A percentile compares a stretch with the other conserved stretches of the same genome.
Conservation (phyloP, 2,329 filamentous ascomycete genomes). For the Claviceps pusilla region DNA sequence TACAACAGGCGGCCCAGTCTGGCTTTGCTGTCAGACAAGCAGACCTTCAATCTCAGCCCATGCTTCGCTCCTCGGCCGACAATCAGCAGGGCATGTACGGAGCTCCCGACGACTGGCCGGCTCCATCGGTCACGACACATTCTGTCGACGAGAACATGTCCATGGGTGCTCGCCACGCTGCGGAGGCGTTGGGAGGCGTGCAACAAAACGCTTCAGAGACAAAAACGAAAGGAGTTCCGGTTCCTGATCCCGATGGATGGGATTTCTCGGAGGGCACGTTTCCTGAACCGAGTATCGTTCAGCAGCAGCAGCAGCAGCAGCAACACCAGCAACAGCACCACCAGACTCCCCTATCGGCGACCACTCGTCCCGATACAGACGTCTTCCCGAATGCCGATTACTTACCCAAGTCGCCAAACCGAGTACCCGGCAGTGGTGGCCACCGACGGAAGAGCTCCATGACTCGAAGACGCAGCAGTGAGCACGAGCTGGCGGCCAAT, state of each 20-base stretch:
- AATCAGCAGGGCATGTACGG: conserved; percentile 27
- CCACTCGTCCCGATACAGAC: conserved; percentile 68
- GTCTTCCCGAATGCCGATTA: conserved; percentile 72
- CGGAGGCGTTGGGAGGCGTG: conserved; percentile 23
- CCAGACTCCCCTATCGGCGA: conserved; percentile 26
- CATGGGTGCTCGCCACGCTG: conserved; percentile 22
- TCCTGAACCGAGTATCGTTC: conserved; percentile 35
- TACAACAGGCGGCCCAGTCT: conserved; percentile 23
- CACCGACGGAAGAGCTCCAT: conserved; percentile 72
- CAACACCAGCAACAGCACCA: conserved; percentile 8
- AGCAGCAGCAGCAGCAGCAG: conserved; percentile 14
- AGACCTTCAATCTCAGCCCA: conserved; percentile 32
- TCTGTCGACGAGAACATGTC: conserved; percentile 19
- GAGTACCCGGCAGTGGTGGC: conserved; percentile 42
- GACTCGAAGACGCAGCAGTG: conserved; percentile 53
- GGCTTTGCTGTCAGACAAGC: conserved; percentile 19
- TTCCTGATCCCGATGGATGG: conserved; percentile 61
- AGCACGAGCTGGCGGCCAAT: conserved; percentile 45
- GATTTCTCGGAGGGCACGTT: conserved; percentile 76
- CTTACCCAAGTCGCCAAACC: conserved; percentile 64
- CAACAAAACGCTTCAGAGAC: conserved; percentile 26
- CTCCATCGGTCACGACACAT: conserved; percentile 19
- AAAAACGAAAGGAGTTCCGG: conserved; percentile 29
- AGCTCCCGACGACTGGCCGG: conserved; percentile 21
- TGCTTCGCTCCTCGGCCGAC: conserved; percentile 39